Evolutionary conservation across 1,139 yeast species (phyloP).

Genomic region (Candida sanyaensis): DNA sequence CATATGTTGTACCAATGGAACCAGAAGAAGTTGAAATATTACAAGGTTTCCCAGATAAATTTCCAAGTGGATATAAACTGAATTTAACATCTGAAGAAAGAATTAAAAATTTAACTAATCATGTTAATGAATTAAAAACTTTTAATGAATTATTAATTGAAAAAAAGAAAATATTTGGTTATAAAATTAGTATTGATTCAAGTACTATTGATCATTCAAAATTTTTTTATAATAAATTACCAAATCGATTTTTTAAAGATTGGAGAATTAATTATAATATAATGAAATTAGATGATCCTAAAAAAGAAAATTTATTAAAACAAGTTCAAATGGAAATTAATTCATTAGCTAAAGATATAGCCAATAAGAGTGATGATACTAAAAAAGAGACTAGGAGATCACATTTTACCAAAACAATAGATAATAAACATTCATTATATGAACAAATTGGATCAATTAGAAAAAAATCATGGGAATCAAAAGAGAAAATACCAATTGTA

Average conservation of each 20-base stretch:
- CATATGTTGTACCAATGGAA: conserved; percentile 36
- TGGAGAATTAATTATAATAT: conserved; percentile 12
- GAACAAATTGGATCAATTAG: conserved; percentile 10
- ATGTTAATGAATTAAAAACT: conserved; percentile 19
- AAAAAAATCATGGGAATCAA: conserved; percentile 8
- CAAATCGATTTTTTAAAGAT: neutral
- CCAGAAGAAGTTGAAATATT: conserved; percentile 24
- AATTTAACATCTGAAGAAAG: conserved; percentile 22
- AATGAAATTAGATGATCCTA: neutral
- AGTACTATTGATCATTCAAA: conserved; percentile 1
- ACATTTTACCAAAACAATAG: neutral
- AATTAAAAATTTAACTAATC: conserved; percentile 19
- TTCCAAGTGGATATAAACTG: conserved; percentile 24
- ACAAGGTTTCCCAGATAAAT: conserved; percentile 25
- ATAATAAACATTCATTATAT: conserved; percentile 5
- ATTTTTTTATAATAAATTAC: conserved; percentile 1
- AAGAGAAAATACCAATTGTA: conserved; percentile 8
- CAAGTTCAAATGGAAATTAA: conserved; percentile 7
- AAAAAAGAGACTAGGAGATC: neutral
- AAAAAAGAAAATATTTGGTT: conserved; percentile 9
- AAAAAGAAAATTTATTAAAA: neutral
- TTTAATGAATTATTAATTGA: conserved; percentile 17
- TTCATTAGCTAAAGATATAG: neutral
- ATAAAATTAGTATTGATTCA: conserved; percentile 6
- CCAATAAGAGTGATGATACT: neutral